Evolutionary conservation across 495 filamentous ascomycete species (phyloP).

Genomic region (Coniosporium apollinis): DNA sequence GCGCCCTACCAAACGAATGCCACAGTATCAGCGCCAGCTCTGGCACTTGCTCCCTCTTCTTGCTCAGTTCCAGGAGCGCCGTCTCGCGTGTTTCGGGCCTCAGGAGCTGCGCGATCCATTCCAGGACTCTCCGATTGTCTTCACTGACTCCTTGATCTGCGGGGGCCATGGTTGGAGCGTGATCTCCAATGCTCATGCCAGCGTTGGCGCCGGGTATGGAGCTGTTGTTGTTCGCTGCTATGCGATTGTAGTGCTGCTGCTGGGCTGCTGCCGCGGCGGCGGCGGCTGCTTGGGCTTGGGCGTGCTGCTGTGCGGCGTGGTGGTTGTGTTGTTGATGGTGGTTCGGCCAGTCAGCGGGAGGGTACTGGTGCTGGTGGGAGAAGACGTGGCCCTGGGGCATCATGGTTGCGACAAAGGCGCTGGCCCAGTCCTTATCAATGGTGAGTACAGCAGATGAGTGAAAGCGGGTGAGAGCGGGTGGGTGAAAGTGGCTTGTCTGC

Average conservation of each 20-base stretch:
- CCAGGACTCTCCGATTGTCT: slow-evolving; percentile 80
- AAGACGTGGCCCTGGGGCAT: slow-evolving; percentile 34
- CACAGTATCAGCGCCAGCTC: slow-evolving; percentile 93
- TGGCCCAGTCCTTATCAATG: too few species aligned
- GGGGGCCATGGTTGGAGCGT: slow-evolving; percentile 12
- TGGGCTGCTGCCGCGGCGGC: slow-evolving; percentile 50
- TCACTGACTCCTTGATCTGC: slow-evolving; percentile 34
- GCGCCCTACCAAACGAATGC: slow-evolving; percentile 83
- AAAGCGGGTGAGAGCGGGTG: too few species aligned
- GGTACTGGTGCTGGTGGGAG: slow-evolving; percentile 69
- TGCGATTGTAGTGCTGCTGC: slow-evolving; percentile 66
- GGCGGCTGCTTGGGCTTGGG: slow-evolving; percentile 41
- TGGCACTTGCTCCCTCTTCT: slow-evolving; percentile 96
- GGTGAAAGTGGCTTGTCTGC: too few species aligned
- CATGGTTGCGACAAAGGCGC: too few species aligned
- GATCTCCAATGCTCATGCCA: slow-evolving; percentile 1
- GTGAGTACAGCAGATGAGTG: too few species aligned
- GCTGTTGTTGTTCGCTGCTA: slow-evolving; percentile 45
- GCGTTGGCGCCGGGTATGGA: slow-evolving; percentile 7
- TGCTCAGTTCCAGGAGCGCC: slow-evolving; percentile 89
- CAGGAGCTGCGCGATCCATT: slow-evolving; percentile 84
- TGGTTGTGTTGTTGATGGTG: slow-evolving; percentile 42
- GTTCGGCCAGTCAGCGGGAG: slow-evolving; percentile 52
- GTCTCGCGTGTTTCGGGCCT: slow-evolving; percentile 75
- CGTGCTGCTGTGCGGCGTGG: slow-evolving; percentile 37